phyloP scores from a whole-genome alignment of 768 basidiomycete genomes.

The Tricholoma saponaceum region DNA sequence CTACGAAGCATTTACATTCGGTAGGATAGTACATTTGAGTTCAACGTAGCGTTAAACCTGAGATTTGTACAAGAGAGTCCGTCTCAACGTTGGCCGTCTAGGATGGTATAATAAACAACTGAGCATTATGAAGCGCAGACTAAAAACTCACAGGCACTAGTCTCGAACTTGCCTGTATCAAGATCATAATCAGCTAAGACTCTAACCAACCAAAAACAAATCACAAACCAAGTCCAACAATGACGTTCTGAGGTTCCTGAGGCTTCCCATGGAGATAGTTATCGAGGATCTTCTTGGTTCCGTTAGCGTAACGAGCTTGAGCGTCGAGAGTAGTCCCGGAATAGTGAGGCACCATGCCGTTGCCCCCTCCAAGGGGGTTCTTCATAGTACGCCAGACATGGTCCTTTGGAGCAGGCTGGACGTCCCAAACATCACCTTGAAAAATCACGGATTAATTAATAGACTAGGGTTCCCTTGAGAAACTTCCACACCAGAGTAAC shows the following conservation, averaged over 20 bases:
- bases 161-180: constrained; percentile 37
- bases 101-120: constrained; percentile 2
- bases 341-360: constrained; percentile 88
- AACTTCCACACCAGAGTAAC: constrained; percentile 37
- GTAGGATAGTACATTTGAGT: neutral
- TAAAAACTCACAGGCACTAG: constrained; percentile 38
- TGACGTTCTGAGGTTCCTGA: constrained; percentile 80
- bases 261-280: constrained; percentile 60
- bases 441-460: neutral
- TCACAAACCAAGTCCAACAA: constrained; percentile 62
- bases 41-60: neutral
- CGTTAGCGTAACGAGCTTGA: constrained; percentile 79
- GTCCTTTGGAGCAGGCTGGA: constrained; percentile 82
- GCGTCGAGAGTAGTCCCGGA: constrained; percentile 89
- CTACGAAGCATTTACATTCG: neutral
- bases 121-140: neutral
- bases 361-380: constrained; percentile 79
- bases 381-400: constrained; percentile 84
- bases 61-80: neutral
- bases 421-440: constrained; percentile 74
- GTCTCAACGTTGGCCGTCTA: constrained; percentile 50
- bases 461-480: neutral
- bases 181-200: neutral
- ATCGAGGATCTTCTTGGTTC: constrained; percentile 64
- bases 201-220: neutral